Evolutionary conservation across 1,284 basidiomycete species (phyloP).

Genomic region (Cystobasidium sp.): DNA sequence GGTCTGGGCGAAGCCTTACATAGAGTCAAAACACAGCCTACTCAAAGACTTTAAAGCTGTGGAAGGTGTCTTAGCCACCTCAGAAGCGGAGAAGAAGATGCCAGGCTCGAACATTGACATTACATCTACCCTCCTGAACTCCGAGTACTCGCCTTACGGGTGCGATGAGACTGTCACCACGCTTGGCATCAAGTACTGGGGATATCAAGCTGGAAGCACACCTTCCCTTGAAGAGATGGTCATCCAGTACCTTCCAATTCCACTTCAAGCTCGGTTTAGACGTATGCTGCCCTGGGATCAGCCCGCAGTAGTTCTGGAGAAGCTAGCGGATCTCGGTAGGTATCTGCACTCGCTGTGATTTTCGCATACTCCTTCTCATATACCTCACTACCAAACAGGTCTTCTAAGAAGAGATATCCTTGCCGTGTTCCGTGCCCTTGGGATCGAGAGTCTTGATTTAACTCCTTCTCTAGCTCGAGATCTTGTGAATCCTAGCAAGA

Average conservation of each 20-base stretch:
- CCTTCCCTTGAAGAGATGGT: conserved; percentile 27
- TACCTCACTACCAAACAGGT: background rate
- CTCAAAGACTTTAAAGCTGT: conserved; percentile 25
- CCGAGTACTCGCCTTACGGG: conserved; percentile 41
- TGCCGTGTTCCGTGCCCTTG: conserved; percentile 28
- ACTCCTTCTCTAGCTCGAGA: conserved; percentile 22
- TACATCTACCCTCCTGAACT: conserved; percentile 28
- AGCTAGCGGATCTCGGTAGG: conserved; percentile 35
- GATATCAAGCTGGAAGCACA: conserved; percentile 18
- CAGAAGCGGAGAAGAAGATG: conserved; percentile 13
- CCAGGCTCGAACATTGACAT: background rate
- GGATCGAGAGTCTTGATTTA: conserved; percentile 18
- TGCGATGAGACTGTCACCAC: conserved; percentile 36
- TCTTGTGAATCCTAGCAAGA: conserved; percentile 9
- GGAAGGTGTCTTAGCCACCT: conserved; percentile 16
- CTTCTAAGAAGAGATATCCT: conserved; percentile 32
- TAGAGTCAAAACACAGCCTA: conserved; percentile 11
- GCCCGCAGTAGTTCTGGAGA: conserved; percentile 22
- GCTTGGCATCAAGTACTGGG: conserved; percentile 36
- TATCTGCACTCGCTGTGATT: background rate
- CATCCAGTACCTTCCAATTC: conserved; percentile 25
- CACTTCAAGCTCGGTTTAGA: conserved; percentile 9
- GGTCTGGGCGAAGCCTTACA: background rate
- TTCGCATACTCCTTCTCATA: background rate
- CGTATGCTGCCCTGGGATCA: conserved; percentile 31